phyloP scores from a whole-genome alignment of 208 protist genomes.

The Trypanosoma melophagium region DNA sequence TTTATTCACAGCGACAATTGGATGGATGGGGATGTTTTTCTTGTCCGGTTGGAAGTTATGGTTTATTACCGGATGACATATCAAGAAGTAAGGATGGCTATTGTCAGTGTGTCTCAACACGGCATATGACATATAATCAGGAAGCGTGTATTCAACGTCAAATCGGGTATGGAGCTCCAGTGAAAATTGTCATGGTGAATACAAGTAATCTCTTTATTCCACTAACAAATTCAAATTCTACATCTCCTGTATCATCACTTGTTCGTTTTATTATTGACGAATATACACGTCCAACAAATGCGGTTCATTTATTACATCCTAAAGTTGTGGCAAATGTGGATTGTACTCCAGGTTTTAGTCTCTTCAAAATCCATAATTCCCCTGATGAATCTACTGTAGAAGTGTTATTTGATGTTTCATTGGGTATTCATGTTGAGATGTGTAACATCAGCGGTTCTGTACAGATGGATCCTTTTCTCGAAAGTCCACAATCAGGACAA shows the following conservation, averaged over 20 bases:
- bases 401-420: background rate
- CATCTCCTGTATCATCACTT: background rate
- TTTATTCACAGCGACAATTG: background rate
- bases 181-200: background rate
- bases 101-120: background rate
- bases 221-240: background rate
- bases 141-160: background rate
- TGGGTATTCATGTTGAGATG: background rate
- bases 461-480: constrained; percentile 1
- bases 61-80: background rate
- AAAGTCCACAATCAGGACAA: background rate
- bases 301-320: background rate
- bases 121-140: background rate
- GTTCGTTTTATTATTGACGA: constrained; percentile 1
- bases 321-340: background rate
- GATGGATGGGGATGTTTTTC: background rate
- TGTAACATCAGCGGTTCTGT: background rate
- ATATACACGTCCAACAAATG: background rate
- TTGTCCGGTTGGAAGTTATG: constrained; percentile 1
- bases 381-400: background rate
- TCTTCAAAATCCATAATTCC: background rate
- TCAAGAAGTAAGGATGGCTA: background rate
- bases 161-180: background rate
- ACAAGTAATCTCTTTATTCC: background rate
- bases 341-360: background rate